Evolutionary conservation across 257 asterid species (phyloP).

Genomic region (Przewalskia tangutica): DNA sequence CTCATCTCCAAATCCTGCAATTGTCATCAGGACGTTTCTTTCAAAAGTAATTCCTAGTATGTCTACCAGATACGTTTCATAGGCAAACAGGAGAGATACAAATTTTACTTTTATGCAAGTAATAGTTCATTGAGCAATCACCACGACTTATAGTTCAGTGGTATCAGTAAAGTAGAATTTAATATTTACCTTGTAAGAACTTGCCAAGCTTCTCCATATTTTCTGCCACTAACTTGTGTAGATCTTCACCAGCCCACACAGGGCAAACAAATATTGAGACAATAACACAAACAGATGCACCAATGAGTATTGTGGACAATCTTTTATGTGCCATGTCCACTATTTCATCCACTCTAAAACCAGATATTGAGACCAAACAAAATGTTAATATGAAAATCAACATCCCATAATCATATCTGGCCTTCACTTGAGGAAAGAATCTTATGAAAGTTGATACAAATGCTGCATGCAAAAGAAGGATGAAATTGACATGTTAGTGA

Average conservation of each 20-base stretch:
- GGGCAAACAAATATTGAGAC: constrained; percentile 52
- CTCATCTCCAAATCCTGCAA: constrained; percentile 42
- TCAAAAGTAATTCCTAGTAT: too few species aligned
- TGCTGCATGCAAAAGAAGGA: constrained; percentile 31
- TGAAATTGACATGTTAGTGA: not conserved
- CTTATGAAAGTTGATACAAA: constrained; percentile 51
- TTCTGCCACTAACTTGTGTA: constrained; percentile 45
- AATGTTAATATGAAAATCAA: constrained; percentile 63
- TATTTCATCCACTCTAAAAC: constrained; percentile 40
- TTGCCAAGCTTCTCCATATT: constrained; percentile 45
- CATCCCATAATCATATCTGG: constrained; percentile 73
- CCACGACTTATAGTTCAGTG: not conserved
- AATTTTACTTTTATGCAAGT: too few species aligned
- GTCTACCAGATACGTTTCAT: too few species aligned
- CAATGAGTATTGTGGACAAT: constrained; percentile 46
- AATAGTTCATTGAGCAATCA: not conserved
- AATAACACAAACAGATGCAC: constrained; percentile 46
- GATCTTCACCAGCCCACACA: constrained; percentile 83
- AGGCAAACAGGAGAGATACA: too few species aligned
- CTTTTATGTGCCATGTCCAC: constrained; percentile 45
- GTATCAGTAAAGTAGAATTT: not conserved
- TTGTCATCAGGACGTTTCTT: not conserved
- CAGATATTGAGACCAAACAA: constrained; percentile 55
- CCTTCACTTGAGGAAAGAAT: constrained; percentile 64
- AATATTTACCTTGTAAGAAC: constrained; percentile 42